Evolutionary conservation across 2,329 filamentous ascomycete genomes (phyloP).

Genomic region (Fusarium floridanum): DNA sequence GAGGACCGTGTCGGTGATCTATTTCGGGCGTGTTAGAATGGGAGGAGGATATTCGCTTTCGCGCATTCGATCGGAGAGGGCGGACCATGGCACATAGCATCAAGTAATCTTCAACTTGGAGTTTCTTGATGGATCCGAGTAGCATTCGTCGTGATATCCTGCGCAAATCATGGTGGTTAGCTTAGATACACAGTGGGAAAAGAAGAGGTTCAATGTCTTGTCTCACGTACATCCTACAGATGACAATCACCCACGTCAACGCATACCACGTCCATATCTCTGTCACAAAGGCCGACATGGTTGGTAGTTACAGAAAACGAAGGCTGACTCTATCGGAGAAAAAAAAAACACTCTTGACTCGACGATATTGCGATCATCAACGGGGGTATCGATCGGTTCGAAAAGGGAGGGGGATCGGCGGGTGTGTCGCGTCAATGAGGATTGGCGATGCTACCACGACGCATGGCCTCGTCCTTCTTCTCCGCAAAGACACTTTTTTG

Average conservation of each 20-base stretch:
- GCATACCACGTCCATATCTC: conserved; percentile 62
- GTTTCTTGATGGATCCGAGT: conserved; percentile 59
- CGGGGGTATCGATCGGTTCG: conserved; percentile 2
- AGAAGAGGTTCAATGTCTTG: not conserved
- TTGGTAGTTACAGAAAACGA: not conserved
- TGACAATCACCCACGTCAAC: conserved; percentile 55
- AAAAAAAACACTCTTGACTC: not conserved
- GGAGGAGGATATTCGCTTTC: not conserved
- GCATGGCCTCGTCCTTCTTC: conserved; percentile 22
- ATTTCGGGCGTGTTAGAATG: conserved; percentile 13
- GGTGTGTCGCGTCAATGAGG: conserved; percentile 21
- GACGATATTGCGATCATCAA: conserved; percentile 9
- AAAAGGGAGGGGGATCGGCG: conserved; percentile 4
- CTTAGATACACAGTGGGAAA: not conserved
- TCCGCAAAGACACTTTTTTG: not conserved
- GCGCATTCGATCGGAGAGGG: not conserved
- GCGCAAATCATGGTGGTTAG: conserved; percentile 6
- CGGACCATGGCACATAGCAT: conserved; percentile 67
- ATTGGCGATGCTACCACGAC: conserved; percentile 31
- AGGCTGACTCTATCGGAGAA: no score
- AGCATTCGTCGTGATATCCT: conserved; percentile 56
- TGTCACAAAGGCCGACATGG: conserved; percentile 49
- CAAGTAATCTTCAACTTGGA: conserved; percentile 68
- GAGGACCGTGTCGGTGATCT: conserved; percentile 66
- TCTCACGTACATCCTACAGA: conserved; percentile 55